Evolutionary conservation across 306 rosid genomes (phyloP), one percentile per base, ranked within the genome.

Genomic region (Gastrolobium bilobum): DNA sequence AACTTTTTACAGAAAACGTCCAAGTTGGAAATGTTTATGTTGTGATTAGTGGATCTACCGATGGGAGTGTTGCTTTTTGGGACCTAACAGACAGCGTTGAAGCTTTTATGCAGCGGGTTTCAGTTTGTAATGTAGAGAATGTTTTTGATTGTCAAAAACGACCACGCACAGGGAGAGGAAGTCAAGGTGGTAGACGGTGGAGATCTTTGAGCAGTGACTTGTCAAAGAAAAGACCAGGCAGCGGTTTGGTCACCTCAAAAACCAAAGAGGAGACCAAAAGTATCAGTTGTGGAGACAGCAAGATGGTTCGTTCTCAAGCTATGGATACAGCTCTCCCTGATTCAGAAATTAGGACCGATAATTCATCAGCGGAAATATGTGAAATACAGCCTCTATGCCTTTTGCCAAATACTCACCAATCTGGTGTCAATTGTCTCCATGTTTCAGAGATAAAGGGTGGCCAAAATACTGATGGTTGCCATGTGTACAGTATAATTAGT

Each of bases 111-210:
- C 88, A 10, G 65, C 71, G 75, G 68, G 82, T 93, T 64, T 92
- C 90, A 7, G 84, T 74, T 81, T 87, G 79, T 77, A 75, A 84
- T 60, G 68, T 85, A 48, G 96, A 89, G 82, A 86, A 81, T 69
- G 77, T 84, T 51, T 83, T 91, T 77, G 93, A 93, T 74, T 86
- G 86, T 84, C 99, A 91, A 68, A 95, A 87, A 75, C 90, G 98
- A 68, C 99, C 98, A 50, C 89, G 89, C 20, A 93, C 99, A 1
- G 99, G 99, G 71, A 90, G 98, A 78, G 99, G 98, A 72, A 95
- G 99, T 84, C 99, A 93, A 83, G 99, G 99, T 64, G 99, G 99
- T 57, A 90, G 98, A 71, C 63, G 84, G 93, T 90, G 99, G 96
- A 93, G 96, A 85, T 91, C 92, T 60, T 82, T 91, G 58, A 80